Conservation (phyloP, 352 stramenopile species). For the Pythium phragmiticola region DNA sequence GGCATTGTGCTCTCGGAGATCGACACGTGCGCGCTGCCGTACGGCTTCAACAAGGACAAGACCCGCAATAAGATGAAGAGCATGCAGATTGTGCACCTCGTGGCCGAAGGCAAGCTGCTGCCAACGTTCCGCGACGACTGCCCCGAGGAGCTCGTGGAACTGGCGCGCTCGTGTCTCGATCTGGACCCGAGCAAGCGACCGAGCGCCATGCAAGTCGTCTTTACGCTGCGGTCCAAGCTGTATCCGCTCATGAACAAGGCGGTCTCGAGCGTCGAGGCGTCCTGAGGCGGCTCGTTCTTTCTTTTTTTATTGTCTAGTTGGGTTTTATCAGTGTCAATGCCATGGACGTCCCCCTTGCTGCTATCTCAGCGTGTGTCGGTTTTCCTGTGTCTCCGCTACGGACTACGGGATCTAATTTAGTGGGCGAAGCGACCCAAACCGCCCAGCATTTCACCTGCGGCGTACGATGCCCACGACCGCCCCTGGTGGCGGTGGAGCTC, state of each 20-base stretch:
- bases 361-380: neutral
- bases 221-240: slow-evolving; percentile 56
- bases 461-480: neutral
- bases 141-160: slow-evolving; percentile 43
- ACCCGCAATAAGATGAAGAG: slow-evolving; percentile 68
- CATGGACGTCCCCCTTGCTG: too few relatives aligned
- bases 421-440: neutral
- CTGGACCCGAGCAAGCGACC: slow-evolving; percentile 59
- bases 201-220: slow-evolving; percentile 69
- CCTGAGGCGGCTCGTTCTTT: neutral
- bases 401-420: neutral
- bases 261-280: slow-evolving; percentile 16
- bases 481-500: neutral
- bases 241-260: slow-evolving; percentile 33
- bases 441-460: neutral
- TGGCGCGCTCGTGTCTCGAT: slow-evolving; percentile 61
- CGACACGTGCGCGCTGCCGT: slow-evolving; percentile 70
- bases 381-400: neutral
- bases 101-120: slow-evolving; percentile 72
- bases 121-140: slow-evolving; percentile 72
- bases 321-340: too few relatives aligned
- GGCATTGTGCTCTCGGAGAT: slow-evolving; percentile 76
- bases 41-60: slow-evolving; percentile 57
- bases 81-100: slow-evolving; percentile 83
- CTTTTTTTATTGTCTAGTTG: neutral